Percentiles rank a stretch among this genome's conserved stretches.
These are phyloP conservation scores for Phytopythium chamaehyphon DNA, from an alignment of 352 stramenopile genomes.

Conservation along the genomic window DNA sequence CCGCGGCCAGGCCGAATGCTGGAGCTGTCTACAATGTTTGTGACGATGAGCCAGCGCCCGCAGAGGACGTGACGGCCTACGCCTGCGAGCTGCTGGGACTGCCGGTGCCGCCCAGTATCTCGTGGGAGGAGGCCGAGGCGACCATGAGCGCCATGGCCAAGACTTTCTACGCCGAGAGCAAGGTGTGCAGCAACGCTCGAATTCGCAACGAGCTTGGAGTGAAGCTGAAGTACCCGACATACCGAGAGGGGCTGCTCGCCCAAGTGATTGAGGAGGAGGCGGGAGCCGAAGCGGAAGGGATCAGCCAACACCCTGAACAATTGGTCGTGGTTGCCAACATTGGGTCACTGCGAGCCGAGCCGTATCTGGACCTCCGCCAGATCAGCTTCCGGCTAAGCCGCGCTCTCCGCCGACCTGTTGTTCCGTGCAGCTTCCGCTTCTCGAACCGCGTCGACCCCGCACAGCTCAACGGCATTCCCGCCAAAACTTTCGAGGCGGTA, in stretches of 20 bases:
- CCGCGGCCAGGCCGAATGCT: conserved; percentile 50
- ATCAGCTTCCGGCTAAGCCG: conserved; percentile 65
- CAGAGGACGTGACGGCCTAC: conserved; percentile 74
- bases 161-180: conserved; percentile 85
- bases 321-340: conserved; percentile 72
- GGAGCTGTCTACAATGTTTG: conserved; percentile 87
- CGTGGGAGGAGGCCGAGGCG: conserved; percentile 67
- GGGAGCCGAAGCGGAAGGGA: not conserved
- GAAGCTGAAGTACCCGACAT: conserved; percentile 67
- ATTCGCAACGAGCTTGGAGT: conserved; percentile 79
- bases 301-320: conserved; percentile 7
- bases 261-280: conserved; percentile 65
- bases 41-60: conserved; percentile 84
- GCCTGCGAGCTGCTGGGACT: conserved; percentile 68
- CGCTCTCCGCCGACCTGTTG: conserved; percentile 39
- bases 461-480: conserved; percentile 56
- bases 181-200: conserved; percentile 66
- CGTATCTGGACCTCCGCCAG: conserved; percentile 71
- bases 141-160: conserved; percentile 87
- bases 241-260: conserved; percentile 74
- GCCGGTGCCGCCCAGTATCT: conserved; percentile 36
- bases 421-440: conserved; percentile 77
- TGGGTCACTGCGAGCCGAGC: conserved; percentile 61
- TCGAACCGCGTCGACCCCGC: conserved; percentile 60
- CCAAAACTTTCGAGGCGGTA: conserved; percentile 65